These are phyloP conservation scores for Claviceps purpurea DNA, from an alignment of 2,329 filamentous ascomycete species.

Conservation along the genomic window DNA sequence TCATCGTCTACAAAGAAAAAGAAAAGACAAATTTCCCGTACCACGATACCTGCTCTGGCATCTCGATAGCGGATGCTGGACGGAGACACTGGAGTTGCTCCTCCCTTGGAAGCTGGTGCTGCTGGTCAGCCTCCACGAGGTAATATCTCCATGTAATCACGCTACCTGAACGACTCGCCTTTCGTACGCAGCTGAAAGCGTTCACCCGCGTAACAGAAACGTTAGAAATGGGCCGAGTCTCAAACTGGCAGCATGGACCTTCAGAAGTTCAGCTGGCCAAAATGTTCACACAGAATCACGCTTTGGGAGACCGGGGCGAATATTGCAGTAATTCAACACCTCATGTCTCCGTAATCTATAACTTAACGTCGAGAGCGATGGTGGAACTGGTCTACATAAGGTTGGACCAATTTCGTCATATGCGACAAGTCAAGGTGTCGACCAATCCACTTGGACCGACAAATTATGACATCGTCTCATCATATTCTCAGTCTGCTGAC, in stretches of 20 bases:
- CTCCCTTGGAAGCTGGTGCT: not conserved
- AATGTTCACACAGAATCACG: not conserved
- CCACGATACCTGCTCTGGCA: not conserved
- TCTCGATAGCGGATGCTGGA: not conserved
- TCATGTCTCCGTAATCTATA: not conserved
- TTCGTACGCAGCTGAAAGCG: not conserved
- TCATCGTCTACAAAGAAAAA: no score
- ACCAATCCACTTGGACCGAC: not conserved
- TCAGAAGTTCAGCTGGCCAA: not conserved
- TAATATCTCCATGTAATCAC: not conserved
- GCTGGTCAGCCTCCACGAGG: not conserved
- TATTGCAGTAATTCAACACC: not conserved
- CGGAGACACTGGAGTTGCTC: not conserved
- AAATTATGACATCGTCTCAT: not conserved
- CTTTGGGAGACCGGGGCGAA: not conserved
- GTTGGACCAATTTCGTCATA: not conserved
- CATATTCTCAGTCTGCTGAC: not conserved
- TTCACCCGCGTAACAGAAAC: not conserved
- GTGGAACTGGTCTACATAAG: not conserved
- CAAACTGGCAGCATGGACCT: not conserved
- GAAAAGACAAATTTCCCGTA: not conserved
- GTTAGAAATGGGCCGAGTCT: not conserved
- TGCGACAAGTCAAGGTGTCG: not conserved
- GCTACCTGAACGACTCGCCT: not conserved
- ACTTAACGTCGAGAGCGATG: not conserved